Percentiles rank a stretch among this genome's conserved stretches.
These are phyloP conservation scores for Pelargonium nanum DNA, from an alignment of 345 rosid genomes.

Conservation along the genomic window DNA sequence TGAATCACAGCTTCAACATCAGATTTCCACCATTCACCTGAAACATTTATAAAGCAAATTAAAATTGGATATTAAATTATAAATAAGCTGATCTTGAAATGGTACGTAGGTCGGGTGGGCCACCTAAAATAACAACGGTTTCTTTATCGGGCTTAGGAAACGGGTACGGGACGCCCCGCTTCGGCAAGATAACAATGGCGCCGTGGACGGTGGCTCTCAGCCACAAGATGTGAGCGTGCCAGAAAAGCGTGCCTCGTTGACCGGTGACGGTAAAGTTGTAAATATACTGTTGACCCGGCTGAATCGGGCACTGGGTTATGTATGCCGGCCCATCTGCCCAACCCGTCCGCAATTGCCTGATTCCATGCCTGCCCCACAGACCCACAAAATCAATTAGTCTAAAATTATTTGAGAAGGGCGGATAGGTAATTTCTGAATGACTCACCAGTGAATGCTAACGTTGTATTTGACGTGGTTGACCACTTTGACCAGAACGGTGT, in stretches of 20 bases:
- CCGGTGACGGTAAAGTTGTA: constrained; percentile 75
- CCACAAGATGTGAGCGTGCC: constrained; percentile 94
- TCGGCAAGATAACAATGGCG: constrained; percentile 68
- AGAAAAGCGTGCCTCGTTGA: constrained; percentile 72
- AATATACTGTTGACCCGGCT: constrained; percentile 51
- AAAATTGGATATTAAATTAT: not conserved
- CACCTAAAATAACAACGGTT: constrained; percentile 44
- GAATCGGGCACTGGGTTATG: constrained; percentile 86
- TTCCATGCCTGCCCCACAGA: constrained; percentile 54
- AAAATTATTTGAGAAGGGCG: not conserved
- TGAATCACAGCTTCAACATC: constrained; percentile 66
- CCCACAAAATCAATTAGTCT: not conserved
- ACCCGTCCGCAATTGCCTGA: constrained; percentile 60
- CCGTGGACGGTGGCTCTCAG: constrained; percentile 90
- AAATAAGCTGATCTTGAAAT: not conserved
- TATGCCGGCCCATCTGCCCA: constrained; percentile 96
- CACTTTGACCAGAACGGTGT: constrained; percentile 44
- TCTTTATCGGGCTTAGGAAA: constrained; percentile 69
- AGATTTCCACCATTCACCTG: constrained; percentile 98
- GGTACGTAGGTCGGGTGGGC: not conserved
- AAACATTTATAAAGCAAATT: not conserved
- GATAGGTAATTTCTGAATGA: not conserved
- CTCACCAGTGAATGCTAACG: constrained; percentile 48
- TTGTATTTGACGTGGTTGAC: constrained; percentile 59
- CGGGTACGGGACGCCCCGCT: constrained; percentile 73